Percentiles rank a stretch among this genome's conserved stretches.
phyloP scores from a whole-genome alignment of 2,329 filamentous ascomycete species.

The Trichoderma polysporum region DNA sequence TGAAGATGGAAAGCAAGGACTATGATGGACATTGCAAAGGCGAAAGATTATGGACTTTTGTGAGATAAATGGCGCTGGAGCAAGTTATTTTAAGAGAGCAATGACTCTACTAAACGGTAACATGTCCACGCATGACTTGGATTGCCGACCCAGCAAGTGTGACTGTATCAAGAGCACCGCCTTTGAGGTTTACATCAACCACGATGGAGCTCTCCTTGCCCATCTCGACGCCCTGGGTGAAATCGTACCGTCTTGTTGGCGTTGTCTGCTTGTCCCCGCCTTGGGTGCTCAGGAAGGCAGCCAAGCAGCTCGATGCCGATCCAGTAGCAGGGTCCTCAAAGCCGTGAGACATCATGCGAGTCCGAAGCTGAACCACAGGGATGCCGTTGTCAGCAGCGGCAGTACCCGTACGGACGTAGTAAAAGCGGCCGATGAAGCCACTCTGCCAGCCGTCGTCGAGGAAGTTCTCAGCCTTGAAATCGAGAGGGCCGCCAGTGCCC shows the following conservation, averaged over 20 bases:
- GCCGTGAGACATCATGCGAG: conserved; percentile 57
- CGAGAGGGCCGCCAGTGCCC: conserved; percentile 32
- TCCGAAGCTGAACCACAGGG: conserved; percentile 44
- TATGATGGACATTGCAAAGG: conserved; percentile 3
- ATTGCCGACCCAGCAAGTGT: conserved; percentile 37
- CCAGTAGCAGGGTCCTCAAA: conserved; percentile 64
- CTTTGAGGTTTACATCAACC: conserved; percentile 43
- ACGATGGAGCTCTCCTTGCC: conserved; percentile 55
- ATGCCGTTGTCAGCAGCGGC: conserved; percentile 30
- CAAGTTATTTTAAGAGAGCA: background rate
- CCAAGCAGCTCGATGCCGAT: conserved; percentile 59
- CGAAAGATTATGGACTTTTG: background rate
- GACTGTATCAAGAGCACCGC: conserved; percentile 33
- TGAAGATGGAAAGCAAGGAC: conserved; percentile 8
- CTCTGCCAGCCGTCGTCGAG: conserved; percentile 56
- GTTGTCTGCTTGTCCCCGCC: conserved; percentile 33
- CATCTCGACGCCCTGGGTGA: conserved; percentile 69
- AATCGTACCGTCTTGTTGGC: conserved; percentile 43
- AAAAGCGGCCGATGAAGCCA: conserved; percentile 57
- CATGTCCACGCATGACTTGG: conserved; percentile 37
- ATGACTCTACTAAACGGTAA: conserved; percentile 29
- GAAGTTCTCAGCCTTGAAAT: conserved; percentile 37
- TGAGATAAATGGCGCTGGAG: background rate
- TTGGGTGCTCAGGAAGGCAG: conserved; percentile 52
- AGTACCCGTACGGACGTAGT: conserved; percentile 51